Percentiles rank a stretch among this genome's conserved stretches.
Conservation (phyloP, 2,329 filamentous ascomycete genomes). For the Sordariomycetes sp. region DNA sequence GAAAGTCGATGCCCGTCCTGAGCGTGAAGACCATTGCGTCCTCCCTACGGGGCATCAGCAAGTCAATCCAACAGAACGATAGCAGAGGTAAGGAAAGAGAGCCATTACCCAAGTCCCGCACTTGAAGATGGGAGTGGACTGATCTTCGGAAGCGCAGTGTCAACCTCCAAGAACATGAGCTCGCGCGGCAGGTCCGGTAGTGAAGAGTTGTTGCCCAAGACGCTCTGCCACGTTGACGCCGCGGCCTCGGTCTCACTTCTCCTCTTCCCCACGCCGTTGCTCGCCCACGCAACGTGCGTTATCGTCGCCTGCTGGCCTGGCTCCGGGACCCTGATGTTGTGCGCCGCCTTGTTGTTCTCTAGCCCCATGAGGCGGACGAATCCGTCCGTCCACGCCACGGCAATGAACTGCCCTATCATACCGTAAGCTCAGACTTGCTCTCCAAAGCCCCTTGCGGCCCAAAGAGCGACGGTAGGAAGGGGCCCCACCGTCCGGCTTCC, state of each 20-base stretch:
- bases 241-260: not conserved
- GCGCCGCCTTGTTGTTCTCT: conserved; percentile 70
- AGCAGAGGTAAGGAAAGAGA: conserved; percentile 1
- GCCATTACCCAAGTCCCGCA: conserved; percentile 48
- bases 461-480: no score
- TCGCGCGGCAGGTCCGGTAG: conserved; percentile 52
- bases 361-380: conserved; percentile 63
- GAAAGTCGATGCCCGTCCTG: conserved; percentile 52
- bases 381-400: conserved; percentile 74
- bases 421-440: conserved; percentile 6
- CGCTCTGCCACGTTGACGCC: conserved; percentile 5
- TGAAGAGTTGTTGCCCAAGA: conserved; percentile 3
- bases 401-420: conserved; percentile 55
- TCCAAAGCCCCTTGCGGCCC: not conserved
- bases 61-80: not conserved
- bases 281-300: conserved; percentile 40
- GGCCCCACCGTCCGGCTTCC: conserved; percentile 55
- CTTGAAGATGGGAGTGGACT: conserved; percentile 51
- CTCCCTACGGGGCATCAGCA: conserved; percentile 18
- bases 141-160: conserved; percentile 63
- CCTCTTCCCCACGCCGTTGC: conserved; percentile 23
- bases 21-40: conserved; percentile 56
- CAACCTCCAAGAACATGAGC: conserved; percentile 62
- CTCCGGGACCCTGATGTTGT: conserved; percentile 47
- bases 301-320: conserved; percentile 22